Conservation (phyloP, 441 rosid species). For the Sinapis alba region DNA sequence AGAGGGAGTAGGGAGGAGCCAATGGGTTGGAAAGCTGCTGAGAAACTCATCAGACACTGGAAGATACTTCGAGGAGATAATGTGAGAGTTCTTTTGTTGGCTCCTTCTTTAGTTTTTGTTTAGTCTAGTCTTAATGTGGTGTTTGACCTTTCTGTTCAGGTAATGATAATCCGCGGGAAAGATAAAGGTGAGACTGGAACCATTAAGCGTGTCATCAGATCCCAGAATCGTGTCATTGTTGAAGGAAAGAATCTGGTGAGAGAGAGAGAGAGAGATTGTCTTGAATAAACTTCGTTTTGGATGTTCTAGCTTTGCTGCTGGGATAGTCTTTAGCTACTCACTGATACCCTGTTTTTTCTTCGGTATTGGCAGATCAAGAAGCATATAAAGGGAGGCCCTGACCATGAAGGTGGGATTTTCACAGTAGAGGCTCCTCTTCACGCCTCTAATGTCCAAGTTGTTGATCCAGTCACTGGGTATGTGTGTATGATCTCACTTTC, state of each 20-base stretch:
- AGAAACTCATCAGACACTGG: constrained; percentile 94
- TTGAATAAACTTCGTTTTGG: neutral
- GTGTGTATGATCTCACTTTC: constrained; percentile 14
- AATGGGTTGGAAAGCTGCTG: constrained; percentile 99
- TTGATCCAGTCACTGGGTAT: constrained; percentile 91
- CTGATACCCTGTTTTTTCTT: neutral
- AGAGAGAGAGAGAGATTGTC: neutral
- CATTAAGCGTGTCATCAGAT: constrained; percentile 73
- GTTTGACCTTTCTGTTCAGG: constrained; percentile 42
- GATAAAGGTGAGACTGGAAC: constrained; percentile 81
- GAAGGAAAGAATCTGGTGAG: constrained; percentile 85
- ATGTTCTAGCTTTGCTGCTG: neutral
- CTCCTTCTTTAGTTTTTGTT: neutral
- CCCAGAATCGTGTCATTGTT: constrained; percentile 88
- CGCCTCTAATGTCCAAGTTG: constrained; percentile 91
- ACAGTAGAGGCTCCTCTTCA: constrained; percentile 94
- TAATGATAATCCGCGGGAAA: constrained; percentile 79
- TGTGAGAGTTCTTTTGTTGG: constrained; percentile 45
- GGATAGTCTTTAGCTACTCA: neutral
- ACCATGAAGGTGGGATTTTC: constrained; percentile 93
- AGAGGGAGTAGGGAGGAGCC: neutral
- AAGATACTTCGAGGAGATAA: constrained; percentile 90
- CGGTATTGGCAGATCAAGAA: constrained; percentile 68
- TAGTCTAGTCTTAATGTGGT: neutral
- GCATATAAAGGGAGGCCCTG: constrained; percentile 88